These are phyloP conservation scores for Neofusicoccum cordaticola DNA, from an alignment of 2,329 filamentous ascomycete genomes.

Conservation along the genomic window DNA sequence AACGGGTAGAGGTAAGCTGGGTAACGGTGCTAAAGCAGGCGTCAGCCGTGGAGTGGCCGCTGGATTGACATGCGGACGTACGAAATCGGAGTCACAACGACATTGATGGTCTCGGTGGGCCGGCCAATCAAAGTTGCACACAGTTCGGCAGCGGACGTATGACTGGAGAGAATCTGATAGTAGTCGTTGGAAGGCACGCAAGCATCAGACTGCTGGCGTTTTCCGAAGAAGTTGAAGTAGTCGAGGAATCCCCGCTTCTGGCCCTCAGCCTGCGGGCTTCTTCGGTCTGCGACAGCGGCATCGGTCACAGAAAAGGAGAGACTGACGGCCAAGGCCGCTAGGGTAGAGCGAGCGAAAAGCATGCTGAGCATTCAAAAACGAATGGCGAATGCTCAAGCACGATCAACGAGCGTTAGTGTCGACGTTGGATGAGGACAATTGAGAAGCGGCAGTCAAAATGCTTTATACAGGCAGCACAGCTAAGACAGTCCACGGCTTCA, in stretches of 20 bases:
- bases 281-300: slow-evolving; percentile 6
- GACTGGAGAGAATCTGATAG: slow-evolving; percentile 10
- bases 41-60: slow-evolving; percentile 13
- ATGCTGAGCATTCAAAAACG: slow-evolving; percentile 35
- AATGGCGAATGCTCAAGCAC: slow-evolving; percentile 20
- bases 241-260: not conserved
- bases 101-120: slow-evolving; percentile 23
- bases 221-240: slow-evolving; percentile 9
- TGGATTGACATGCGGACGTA: slow-evolving; percentile 17
- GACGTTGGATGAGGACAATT: not conserved
- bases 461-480: slow-evolving; percentile 13
- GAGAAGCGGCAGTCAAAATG: slow-evolving; percentile 10
- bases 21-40: slow-evolving; percentile 20
- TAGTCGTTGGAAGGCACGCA: slow-evolving; percentile 15
- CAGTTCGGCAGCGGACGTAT: not conserved
- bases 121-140: slow-evolving; percentile 24
- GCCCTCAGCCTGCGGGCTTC: not conserved
- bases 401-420: slow-evolving; percentile 11
- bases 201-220: not conserved
- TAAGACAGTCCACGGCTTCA: slow-evolving; percentile 10
- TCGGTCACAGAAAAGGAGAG: slow-evolving; percentile 28
- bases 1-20: slow-evolving; percentile 22
- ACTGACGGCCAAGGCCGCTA: slow-evolving; percentile 29
- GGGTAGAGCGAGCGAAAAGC: slow-evolving; percentile 31
- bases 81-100: slow-evolving; percentile 27